Evolutionary conservation across 306 rosid genomes (phyloP).

Genomic region (Quercus robur): DNA sequence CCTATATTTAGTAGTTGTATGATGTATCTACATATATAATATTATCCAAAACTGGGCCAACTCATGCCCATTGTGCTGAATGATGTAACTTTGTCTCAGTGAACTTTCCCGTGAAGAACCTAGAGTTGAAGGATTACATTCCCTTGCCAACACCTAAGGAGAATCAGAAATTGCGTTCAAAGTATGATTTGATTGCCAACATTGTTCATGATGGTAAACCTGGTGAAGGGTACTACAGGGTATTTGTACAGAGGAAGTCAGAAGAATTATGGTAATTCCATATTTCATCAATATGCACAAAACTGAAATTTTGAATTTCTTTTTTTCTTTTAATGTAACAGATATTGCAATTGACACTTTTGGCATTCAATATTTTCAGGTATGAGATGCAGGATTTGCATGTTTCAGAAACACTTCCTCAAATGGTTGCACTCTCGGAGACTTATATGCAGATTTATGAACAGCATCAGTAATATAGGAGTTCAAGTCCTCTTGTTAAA

Average conservation of each 20-base stretch:
- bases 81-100: slow-evolving; percentile 40
- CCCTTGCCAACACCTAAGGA: slow-evolving; percentile 82
- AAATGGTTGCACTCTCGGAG: slow-evolving; percentile 95
- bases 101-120: slow-evolving; percentile 94
- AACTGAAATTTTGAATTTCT: neutral
- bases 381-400: slow-evolving; percentile 97
- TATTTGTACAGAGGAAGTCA: slow-evolving; percentile 85
- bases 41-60: slow-evolving; percentile 6
- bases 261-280: slow-evolving; percentile 77
- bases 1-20: neutral
- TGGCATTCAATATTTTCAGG: slow-evolving; percentile 37
- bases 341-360: slow-evolving; percentile 10
- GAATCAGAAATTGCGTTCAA: slow-evolving; percentile 63
- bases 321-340: neutral
- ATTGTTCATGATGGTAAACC: slow-evolving; percentile 96
- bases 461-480: slow-evolving; percentile 58
- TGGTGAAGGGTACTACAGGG: slow-evolving; percentile 84
- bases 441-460: slow-evolving; percentile 95
- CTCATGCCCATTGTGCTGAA: slow-evolving; percentile 14
- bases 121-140: slow-evolving; percentile 94
- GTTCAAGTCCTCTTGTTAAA: neutral
- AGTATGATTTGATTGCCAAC: slow-evolving; percentile 89
- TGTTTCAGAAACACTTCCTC: slow-evolving; percentile 92
- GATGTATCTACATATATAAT: neutral
- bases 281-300: neutral